Conservation (phyloP, 495 filamentous ascomycete genomes). For the Daldinia loculata region DNA sequence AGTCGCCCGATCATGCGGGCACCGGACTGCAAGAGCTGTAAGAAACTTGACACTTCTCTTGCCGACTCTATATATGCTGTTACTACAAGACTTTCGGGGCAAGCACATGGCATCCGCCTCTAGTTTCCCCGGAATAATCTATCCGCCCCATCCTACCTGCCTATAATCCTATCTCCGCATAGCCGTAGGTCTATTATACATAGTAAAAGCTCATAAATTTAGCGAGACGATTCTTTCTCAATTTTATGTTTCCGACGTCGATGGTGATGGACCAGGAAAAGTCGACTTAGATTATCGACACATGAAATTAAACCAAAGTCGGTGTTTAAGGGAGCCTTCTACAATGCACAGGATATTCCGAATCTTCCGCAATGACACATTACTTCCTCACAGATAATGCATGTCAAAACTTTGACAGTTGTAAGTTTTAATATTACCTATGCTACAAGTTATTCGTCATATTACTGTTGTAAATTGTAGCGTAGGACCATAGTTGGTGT, state of each 20-base stretch:
- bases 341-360: background rate
- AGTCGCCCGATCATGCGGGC: constrained; percentile 12
- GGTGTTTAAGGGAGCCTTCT: background rate
- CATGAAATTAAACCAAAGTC: background rate
- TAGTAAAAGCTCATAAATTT: background rate
- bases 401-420: background rate
- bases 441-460: background rate
- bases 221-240: no score
- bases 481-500: background rate
- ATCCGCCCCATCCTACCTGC: background rate
- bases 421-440: background rate
- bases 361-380: background rate
- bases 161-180: background rate
- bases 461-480: background rate
- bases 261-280: background rate
- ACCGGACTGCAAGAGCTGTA: background rate
- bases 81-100: constrained; percentile 4
- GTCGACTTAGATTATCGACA: background rate
- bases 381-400: background rate
- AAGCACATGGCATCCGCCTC: constrained; percentile 7
- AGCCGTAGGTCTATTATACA: background rate
- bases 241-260: background rate
- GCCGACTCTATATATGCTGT: background rate
- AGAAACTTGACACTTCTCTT: background rate
- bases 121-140: background rate